Conservation (phyloP, 2,329 filamentous ascomycete species). For the Rachicladosporium sp. region DNA sequence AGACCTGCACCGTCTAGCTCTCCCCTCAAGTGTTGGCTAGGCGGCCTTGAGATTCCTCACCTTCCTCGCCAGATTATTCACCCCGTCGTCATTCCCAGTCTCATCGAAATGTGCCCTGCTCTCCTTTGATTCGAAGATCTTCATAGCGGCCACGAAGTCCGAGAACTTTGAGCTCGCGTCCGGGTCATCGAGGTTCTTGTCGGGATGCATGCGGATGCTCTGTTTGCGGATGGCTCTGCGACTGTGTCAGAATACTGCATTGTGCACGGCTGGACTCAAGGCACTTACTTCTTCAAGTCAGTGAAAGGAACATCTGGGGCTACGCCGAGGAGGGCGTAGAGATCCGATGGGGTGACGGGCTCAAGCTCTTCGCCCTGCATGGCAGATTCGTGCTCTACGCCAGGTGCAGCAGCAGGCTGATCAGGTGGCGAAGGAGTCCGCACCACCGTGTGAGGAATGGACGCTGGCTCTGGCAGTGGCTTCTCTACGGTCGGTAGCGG, state of each 20-base stretch:
- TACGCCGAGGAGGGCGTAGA: constrained; percentile 3
- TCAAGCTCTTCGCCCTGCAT: too few relatives aligned
- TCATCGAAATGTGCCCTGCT: constrained; percentile 7
- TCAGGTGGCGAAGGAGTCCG: too few relatives aligned
- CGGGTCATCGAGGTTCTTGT: constrained; percentile 7
- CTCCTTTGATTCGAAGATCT: constrained; percentile 7
- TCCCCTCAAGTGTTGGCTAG: too few relatives aligned
- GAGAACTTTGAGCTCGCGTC: constrained; percentile 7
- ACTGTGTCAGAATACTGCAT: not conserved
- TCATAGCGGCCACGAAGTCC: constrained; percentile 6
- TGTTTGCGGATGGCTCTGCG: constrained; percentile 7
- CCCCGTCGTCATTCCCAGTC: constrained; percentile 3
- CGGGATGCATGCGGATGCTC: constrained; percentile 6
- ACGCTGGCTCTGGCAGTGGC: too few relatives aligned
- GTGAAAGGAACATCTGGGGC: constrained; percentile 1
- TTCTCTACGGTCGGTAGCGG: too few relatives aligned
- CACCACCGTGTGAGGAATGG: too few relatives aligned
- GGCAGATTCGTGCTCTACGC: too few relatives aligned
- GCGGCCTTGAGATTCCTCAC: too few relatives aligned
- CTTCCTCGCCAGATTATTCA: constrained; percentile 1
- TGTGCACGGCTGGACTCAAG: too few relatives aligned
- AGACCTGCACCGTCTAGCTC: too few relatives aligned
- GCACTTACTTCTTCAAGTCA: constrained; percentile 4
- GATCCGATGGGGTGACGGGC: too few relatives aligned
- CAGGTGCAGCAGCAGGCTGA: too few relatives aligned